Percentiles rank a stretch among this genome's conserved stretches.
Evolutionary conservation across 495 filamentous ascomycete species (phyloP).

Genomic region (Venustampulla echinocandica): DNA sequence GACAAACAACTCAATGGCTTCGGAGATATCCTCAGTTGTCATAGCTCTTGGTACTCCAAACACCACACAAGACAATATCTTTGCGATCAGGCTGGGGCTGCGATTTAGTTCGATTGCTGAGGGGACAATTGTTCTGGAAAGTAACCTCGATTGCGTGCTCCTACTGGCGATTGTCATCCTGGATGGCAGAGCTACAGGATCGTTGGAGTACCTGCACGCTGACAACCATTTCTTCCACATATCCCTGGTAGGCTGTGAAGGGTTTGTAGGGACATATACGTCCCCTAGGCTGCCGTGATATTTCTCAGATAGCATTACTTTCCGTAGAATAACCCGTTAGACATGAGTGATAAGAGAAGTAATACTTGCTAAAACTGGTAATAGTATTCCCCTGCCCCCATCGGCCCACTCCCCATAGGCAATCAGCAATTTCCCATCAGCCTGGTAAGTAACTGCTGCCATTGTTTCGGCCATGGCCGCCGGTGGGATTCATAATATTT

Average conservation of each 20-base stretch:
- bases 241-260: slow-evolving; percentile 23
- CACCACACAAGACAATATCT: slow-evolving; percentile 25
- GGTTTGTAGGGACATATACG: not conserved
- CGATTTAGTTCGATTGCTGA: slow-evolving; percentile 38
- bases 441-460: slow-evolving; percentile 45
- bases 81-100: slow-evolving; percentile 30
- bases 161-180: slow-evolving; percentile 45
- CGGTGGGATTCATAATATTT: slow-evolving; percentile 35
- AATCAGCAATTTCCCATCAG: slow-evolving; percentile 44
- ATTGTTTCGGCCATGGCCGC: slow-evolving; percentile 41
- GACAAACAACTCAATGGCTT: slow-evolving; percentile 41
- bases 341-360: slow-evolving; percentile 20
- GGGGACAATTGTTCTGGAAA: slow-evolving; percentile 39
- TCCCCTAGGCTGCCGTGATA: slow-evolving; percentile 36
- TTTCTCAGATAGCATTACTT: slow-evolving; percentile 47
- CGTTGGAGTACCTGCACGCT: slow-evolving; percentile 38
- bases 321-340: slow-evolving; percentile 27
- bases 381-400: slow-evolving; percentile 42
- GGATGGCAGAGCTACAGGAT: slow-evolving; percentile 53
- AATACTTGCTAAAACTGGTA: slow-evolving; percentile 34
- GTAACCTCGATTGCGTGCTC: slow-evolving; percentile 38
- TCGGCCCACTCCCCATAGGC: slow-evolving; percentile 36
- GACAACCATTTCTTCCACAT: slow-evolving; percentile 35
- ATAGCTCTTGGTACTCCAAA: slow-evolving; percentile 42
- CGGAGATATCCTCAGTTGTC: slow-evolving; percentile 40